A percentile compares a stretch with the other conserved stretches of the same genome.
Evolutionary conservation across 805 yeast species (phyloP).

Genomic region (Candida sanyiensis): DNA sequence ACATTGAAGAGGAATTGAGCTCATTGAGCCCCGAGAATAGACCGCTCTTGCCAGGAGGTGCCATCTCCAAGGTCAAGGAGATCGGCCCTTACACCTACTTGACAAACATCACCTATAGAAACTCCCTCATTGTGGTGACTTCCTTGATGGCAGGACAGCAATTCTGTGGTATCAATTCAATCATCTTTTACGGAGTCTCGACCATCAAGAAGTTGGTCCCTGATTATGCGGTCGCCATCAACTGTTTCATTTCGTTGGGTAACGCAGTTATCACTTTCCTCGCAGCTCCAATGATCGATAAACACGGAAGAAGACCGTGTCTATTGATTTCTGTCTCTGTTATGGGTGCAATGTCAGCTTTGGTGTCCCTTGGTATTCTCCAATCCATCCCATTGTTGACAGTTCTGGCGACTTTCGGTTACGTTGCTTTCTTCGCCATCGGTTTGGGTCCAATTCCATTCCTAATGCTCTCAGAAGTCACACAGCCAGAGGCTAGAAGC

Average conservation of each 20-base stretch:
- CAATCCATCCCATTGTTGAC: slow-evolving; percentile 42
- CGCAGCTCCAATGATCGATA: slow-evolving; percentile 74
- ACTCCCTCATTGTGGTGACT: slow-evolving; percentile 61
- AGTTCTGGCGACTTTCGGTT: slow-evolving; percentile 58
- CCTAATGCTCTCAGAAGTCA: slow-evolving; percentile 79
- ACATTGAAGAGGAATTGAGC: slow-evolving; percentile 16
- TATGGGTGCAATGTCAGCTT: slow-evolving; percentile 61
- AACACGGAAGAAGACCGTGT: slow-evolving; percentile 67
- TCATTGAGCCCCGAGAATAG: slow-evolving; percentile 2
- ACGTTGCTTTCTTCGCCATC: slow-evolving; percentile 80
- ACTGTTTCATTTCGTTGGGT: slow-evolving; percentile 67
- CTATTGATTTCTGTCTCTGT: slow-evolving; percentile 57
- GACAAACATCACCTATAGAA: slow-evolving; percentile 42
- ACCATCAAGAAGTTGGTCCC: slow-evolving; percentile 73
- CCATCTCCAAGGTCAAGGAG: neutral
- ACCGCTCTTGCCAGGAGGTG: slow-evolving; percentile 5
- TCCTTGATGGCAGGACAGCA: slow-evolving; percentile 81
- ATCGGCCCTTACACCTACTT: slow-evolving; percentile 41
- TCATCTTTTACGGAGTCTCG: slow-evolving; percentile 88
- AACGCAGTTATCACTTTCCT: slow-evolving; percentile 70
- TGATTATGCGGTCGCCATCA: slow-evolving; percentile 59
- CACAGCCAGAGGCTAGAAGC: slow-evolving; percentile 73
- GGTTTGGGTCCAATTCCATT: slow-evolving; percentile 97
- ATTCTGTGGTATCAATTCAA: slow-evolving; percentile 88
- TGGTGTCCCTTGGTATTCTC: slow-evolving; percentile 64